Base-by-base conservation (phyloP, 768 basidiomycete species). In the Udeniomyces megalosporus region DNA sequence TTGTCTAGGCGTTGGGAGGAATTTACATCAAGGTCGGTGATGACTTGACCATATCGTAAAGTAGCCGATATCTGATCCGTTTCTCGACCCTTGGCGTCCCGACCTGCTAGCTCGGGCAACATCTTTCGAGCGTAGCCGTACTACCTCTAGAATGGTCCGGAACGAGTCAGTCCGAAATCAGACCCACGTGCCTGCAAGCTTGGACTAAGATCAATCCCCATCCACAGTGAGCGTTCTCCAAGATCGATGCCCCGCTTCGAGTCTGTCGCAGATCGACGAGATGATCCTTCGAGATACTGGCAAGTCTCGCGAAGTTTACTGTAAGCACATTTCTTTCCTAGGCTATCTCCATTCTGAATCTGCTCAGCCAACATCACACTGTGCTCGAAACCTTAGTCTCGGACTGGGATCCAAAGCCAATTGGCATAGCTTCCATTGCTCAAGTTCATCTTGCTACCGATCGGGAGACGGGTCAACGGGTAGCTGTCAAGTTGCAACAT, bases 341-440 rank as follows among this genome's bases (percentile, higher is more conserved):
- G 2, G 17, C n/a, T 10, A 38, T 20, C 1, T 4, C n/a, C 24
- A 31, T 20, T 45, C 28, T 22, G 29, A 58, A 4, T 11, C 11
- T 0, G 15, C 29, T 20, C 10, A n/a, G n/a, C n/a, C n/a, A n/a
- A n/a, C n/a, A n/a, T n/a, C 53, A 15, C 7, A n/a, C 6, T n/a
- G 8, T 38, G n/a, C n/a, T n/a, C n/a, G n/a, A n/a, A n/a, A n/a
- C 24, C 12, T 7, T 45, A 59, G 58, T 97, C 69, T 81, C 82
- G 14, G 81, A 88, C 64, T 93, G 97, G 70, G 83, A 95, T 67
- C 82, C 82, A 4, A 76, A 78, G 20, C 95, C 95, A 7, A 87
- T 97, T 49, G 95, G 95, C 2, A 90, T 96, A 17, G 95, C 95
- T 14, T 93, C 89, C 69, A 75, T 96, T 42, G 95, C 95, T 5